Evolutionary conservation across 345 rosid species (phyloP).

Genomic region (Durio zibethinus): DNA sequence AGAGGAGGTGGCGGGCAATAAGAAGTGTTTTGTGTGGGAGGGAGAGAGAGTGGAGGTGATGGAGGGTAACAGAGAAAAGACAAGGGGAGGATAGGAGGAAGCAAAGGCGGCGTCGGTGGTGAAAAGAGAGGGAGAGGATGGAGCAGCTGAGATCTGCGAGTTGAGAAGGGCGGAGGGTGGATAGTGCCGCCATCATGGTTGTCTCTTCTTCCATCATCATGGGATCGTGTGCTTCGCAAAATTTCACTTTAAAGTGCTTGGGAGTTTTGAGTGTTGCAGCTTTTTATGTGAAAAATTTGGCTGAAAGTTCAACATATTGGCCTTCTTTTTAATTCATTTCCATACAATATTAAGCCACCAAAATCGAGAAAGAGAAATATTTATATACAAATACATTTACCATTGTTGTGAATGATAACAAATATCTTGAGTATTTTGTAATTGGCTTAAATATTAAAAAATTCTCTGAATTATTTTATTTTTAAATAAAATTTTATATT

Average conservation of each 20-base stretch:
- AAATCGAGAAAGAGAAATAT: background rate
- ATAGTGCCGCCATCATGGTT: conserved; percentile 59
- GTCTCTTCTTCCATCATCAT: conserved; percentile 45
- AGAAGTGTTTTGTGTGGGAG: conserved; percentile 60
- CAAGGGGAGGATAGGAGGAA: conserved; percentile 68
- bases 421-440: background rate
- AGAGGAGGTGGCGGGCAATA: conserved; percentile 80
- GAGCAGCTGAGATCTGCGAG: conserved; percentile 53
- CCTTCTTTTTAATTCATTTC: too few species aligned
- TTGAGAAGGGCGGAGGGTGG: conserved; percentile 44
- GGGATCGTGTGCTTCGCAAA: conserved; percentile 40
- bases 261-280: conserved; percentile 22
- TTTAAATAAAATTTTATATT: too few species aligned
- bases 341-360: background rate
- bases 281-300: conserved; percentile 14
- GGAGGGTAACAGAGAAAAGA: conserved; percentile 73
- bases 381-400: background rate
- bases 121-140: conserved; percentile 45
- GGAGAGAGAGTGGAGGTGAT: conserved; percentile 73
- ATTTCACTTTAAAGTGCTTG: background rate
- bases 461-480: too few species aligned
- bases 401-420: background rate
- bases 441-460: too few species aligned
- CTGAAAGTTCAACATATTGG: too few species aligned
- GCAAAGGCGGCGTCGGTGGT: conserved; percentile 61